These are phyloP conservation scores for Sungouiozyma ichnusensis DNA, from an alignment of 805 yeast genomes.

Conservation along the genomic window DNA sequence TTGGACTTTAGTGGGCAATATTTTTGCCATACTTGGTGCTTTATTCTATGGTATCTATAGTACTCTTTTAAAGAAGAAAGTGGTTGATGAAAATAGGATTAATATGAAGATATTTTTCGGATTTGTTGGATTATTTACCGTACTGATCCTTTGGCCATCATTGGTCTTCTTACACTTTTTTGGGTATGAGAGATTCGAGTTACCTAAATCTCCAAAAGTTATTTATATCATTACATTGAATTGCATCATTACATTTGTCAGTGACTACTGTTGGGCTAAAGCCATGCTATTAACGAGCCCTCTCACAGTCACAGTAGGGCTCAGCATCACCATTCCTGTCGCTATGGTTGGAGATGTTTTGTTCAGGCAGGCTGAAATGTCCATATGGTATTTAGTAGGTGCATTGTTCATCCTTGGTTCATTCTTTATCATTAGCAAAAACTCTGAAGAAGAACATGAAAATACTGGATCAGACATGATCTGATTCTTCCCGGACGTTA, in stretches of 20 bases:
- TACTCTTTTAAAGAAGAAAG: conserved; percentile 63
- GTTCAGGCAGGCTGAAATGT: conserved; percentile 52
- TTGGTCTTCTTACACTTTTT: conserved; percentile 51
- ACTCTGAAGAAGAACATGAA: conserved; percentile 51
- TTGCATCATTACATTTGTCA: conserved; percentile 67
- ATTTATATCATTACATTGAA: conserved; percentile 49
- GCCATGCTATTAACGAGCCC: conserved; percentile 92
- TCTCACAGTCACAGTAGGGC: conserved; percentile 88
- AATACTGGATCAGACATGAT: no score
- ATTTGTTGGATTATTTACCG: conserved; percentile 80
- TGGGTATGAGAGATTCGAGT: conserved; percentile 59
- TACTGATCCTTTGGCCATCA: conserved; percentile 73
- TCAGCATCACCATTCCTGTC: conserved; percentile 85
- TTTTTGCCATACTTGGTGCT: conserved; percentile 76
- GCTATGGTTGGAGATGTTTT: conserved; percentile 87
- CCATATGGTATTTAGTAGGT: conserved; percentile 60
- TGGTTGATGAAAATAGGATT: conserved; percentile 61
- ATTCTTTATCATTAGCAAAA: conserved; percentile 72
- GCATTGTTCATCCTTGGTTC: conserved; percentile 74
- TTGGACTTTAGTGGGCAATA: conserved; percentile 52
- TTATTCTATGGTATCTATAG: conserved; percentile 87
- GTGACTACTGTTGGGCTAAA: conserved; percentile 93
- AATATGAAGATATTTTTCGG: conserved; percentile 89
- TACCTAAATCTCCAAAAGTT: conserved; percentile 49
- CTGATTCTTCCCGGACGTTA: no score